Evolutionary conservation across 2,329 filamentous ascomycete species (phyloP).

Genomic region (Fusarium sp.): DNA sequence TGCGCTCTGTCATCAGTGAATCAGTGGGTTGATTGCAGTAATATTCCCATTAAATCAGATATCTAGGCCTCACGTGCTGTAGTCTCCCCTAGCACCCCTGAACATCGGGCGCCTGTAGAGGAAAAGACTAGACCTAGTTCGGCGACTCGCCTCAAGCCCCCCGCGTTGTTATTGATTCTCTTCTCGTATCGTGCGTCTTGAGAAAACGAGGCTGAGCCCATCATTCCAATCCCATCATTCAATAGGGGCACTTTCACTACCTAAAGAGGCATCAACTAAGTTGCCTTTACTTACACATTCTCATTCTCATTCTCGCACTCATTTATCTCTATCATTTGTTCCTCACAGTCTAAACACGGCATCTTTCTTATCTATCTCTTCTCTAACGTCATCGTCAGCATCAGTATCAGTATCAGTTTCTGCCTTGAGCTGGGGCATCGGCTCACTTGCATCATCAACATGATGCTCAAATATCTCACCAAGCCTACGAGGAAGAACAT

Average conservation of each 20-base stretch:
- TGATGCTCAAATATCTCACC: conserved; percentile 25
- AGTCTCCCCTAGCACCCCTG: conserved; percentile 13
- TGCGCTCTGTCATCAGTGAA: not conserved
- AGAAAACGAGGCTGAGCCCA: conserved; percentile 25
- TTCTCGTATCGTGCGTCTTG: conserved; percentile 26
- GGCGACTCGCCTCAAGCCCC: conserved; percentile 11
- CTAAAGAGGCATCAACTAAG: not conserved
- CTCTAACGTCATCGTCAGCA: conserved; percentile 14
- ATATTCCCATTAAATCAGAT: not conserved
- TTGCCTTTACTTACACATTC: not conserved
- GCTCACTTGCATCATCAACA: conserved; percentile 7
- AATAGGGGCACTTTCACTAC: conserved; percentile 21
- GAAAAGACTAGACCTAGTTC: conserved; percentile 15
- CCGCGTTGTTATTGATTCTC: conserved; percentile 19
- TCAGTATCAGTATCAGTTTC: not conserved
- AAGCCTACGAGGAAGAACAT: conserved; percentile 30
- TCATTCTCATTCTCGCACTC: not conserved
- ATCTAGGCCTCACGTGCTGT: conserved; percentile 20
- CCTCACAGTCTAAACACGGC: not conserved
- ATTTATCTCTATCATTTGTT: not conserved
- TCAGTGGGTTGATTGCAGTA: not conserved
- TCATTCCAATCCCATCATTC: not conserved
- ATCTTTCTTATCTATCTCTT: not conserved
- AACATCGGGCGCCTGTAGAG: not conserved
- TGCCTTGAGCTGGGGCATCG: conserved; percentile 4